Evolutionary conservation across 2,329 filamentous ascomycete genomes (phyloP), one percentile per base, ranked within the genome.

Genomic region (Stemphylium lycopersici): DNA sequence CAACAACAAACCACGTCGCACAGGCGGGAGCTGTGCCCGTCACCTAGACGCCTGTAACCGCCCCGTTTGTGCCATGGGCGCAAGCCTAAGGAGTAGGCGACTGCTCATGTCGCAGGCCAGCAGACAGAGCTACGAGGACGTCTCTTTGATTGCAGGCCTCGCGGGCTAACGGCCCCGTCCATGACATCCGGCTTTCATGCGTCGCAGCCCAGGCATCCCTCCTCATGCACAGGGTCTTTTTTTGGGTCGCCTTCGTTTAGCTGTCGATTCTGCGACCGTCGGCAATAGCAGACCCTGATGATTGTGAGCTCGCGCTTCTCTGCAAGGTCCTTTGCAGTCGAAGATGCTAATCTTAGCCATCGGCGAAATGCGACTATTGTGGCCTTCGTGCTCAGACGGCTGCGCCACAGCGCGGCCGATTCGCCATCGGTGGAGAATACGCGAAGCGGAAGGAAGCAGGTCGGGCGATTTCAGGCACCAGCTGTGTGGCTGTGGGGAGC

Each of bases 401-500:
- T 58, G 60, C 51, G 63, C 65, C 62, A 62, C 65, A 62, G 42
- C 55, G 53, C 60, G 59, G 52, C n/a, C 44, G 26, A 29, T 18
- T 22, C 36, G 47, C n/a, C n/a, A 40, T 51, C 44, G 39, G 54
- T 40, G 22, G 4, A 3, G 22, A 24, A 48, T 36, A 31, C 37
- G 38, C 58, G 32, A 48, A 34, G 32, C 31, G 13, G 32, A 34
- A 42, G 48, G 36, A 13, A 15, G 13, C 12, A 39, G 20, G n/a
- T 43, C 48, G 32, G 48, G 55, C 48, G 53, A 49, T 47, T 55
- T 41, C 51, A 57, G 42, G 43, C 38, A 58, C 29, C 46, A 32
- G 33, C 44, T 47, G 44, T 49, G 50, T 55, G 51, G 51, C 55
- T 24, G 47, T 24, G 48, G 36, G 42, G 16, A 26, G 50, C 31